Base-by-base conservation (phyloP, 192 early-diverging fungal genomes). In the Ambispora gerdemannii region DNA sequence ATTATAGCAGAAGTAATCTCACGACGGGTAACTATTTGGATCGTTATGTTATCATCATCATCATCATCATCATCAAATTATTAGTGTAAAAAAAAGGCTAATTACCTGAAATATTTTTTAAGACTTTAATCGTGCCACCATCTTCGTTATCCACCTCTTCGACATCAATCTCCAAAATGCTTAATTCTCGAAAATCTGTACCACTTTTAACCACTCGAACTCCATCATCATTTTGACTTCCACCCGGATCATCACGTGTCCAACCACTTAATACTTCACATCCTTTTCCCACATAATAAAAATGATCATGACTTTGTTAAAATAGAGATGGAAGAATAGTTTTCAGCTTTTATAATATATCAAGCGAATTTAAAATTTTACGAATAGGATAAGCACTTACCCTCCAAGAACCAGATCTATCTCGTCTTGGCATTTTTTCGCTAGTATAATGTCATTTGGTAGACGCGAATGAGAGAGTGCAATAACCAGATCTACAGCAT, bases 381-480 rank as follows among this genome's bases (percentile, higher is more conserved):
- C n/a, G n/a, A 10, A 43, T 10, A 43, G 6, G 38, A 43, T 22
- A 32, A 63, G 15, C 11, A 47, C 70, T 65, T 81, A 79, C 75
- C 84, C 89, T 35, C 87, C 86, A 19, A 91, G 80, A n/a, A 89
- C 72, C 35, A 91, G 62, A 75, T 91, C 89, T 20, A 91, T 78
- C 15, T 83, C 80, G 10, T 77, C 83, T 4, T 71, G 53, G 38
- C 84, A 84, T 19, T 69, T 61, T 43, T 73, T 76, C 6, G 82
- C 81, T 22, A 91, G 70, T 59, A 76, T 80, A 27, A 86, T 74
- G 72, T 91, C 88, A 72, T 89, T 88, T 19, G 81, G 84, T n/a
- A 90, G 67, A 0, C 89, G 81, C 83, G 88, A 90, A 63, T 91
- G 89, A 34, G 89, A 86, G 47, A 91, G 69, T n/a, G 88, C 89